Base-by-base conservation (phyloP, 176 grass and related monocot species). In the Triticum timopheevii region DNA sequence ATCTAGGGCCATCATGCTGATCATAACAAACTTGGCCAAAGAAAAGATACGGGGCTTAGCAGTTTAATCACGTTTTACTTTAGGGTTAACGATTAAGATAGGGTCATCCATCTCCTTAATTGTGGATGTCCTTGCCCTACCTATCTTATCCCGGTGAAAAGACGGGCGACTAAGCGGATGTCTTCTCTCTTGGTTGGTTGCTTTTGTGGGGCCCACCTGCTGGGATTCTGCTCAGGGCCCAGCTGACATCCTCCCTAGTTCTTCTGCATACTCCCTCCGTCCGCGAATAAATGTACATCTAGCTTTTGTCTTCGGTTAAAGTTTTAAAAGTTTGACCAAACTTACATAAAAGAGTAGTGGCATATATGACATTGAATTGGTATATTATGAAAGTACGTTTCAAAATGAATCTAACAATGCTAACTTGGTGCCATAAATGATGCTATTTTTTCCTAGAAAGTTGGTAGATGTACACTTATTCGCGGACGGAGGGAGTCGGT, bases 231-330 rank as follows among this genome's bases (percentile, higher is more conserved):
- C 16, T 52, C 16, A 27, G 61, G 49, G 2, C 30, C 35, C 22
- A 15, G 50, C 16, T 82, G 52, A 90, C 79, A 82, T 64, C 79
- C 79, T 70, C 71, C 30, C 78, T 61, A 10, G 28, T 30, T 30
- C 16, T 54, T 17, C 49, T 73, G 19, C 30, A 8, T 40, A 40
- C 3, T 34, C 33, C 33, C 36, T 30, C 28, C 1, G 28, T 30
- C 1, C 28, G 28, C 28, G 28, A 30, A 30, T 30, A 30, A 2
- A 30, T 56, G 30, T 30, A 30, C 28, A 30, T 30, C 28, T 30
- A 30, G 2, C 28, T 30, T 30, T 30, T 30, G 2, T 30, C 28
- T 30, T 30, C 28, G 28, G 28, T 30, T 2, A 30, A 30, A 30
- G 28, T 30, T 30, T 30, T 30, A 2, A 30, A 30, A 30, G 28